Conservation (phyloP, 805 yeast species). For the Starmerella sirachaensis region DNA sequence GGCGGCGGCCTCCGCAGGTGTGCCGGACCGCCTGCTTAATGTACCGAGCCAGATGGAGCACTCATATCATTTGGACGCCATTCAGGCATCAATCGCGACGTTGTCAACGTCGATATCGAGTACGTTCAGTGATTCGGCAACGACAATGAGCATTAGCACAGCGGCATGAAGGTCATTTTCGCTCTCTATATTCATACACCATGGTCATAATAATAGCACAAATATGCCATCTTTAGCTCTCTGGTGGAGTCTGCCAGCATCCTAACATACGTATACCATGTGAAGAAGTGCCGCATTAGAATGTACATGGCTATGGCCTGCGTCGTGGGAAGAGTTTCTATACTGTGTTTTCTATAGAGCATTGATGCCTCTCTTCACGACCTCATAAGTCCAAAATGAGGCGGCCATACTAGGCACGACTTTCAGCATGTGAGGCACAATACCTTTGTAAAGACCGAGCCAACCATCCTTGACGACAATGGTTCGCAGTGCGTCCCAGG, state of each 20-base stretch:
- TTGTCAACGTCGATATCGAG: conserved; percentile 7
- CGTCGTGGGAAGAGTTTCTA: background rate
- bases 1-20: background rate
- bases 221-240: too few relatives aligned
- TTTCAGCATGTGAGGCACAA: conserved; percentile 64
- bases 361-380: conserved; percentile 37
- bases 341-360: background rate
- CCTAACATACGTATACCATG: too few relatives aligned
- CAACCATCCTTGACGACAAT: conserved; percentile 69
- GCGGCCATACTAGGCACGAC: conserved; percentile 95
- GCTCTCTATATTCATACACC: background rate
- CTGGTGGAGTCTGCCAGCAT: too few relatives aligned
- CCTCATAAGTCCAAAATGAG: conserved; percentile 82
- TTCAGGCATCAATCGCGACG: conserved; percentile 9
- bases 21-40: background rate
- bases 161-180: background rate
- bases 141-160: conserved; percentile 1
- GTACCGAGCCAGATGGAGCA: conserved; percentile 3
- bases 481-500: conserved; percentile 56
- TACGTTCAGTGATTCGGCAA: conserved; percentile 7
- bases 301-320: background rate
- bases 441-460: conserved; percentile 58
- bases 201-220: background rate
- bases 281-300: too few relatives aligned
- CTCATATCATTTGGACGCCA: conserved; percentile 9